Base-by-base conservation (phyloP, 768 basidiomycete species). In the Mycena belliarum region DNA sequence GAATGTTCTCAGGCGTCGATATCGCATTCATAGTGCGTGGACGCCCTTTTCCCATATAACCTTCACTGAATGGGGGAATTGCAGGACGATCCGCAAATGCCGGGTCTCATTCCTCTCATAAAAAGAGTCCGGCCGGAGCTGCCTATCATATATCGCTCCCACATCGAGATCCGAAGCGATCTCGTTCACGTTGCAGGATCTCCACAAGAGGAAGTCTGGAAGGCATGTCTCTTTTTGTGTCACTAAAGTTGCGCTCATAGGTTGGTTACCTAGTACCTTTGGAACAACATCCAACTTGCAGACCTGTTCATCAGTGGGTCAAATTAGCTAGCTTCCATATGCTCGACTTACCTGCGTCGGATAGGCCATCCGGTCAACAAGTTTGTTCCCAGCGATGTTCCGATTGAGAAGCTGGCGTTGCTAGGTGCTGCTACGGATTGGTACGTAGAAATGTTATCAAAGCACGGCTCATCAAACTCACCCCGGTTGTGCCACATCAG, bases 101-200 rank as follows among this genome's bases (percentile, higher is more conserved):
- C 93, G 40, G 93, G 93, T 47, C 80, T 97, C 52, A 95, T 98
- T 70, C 95, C 95, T 7, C 80, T 95, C 64, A 96, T 97, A 79
- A 87, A 84, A 70, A 88, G 89, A 76, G 76, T 87, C 52, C 82
- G 89, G 56, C 93, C 94, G 3, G 86, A 89, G 24, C 76, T 95
- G 45, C 94, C 94, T 51, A 93, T 97, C 68, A 78, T 95, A 63
- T 98, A 95, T 72, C 87, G 95, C 43, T 96, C 93, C 50, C 95
- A 97, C 77, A 97, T 97, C 60, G 94, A 98, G 76, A 94, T 90
- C 63, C 87, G 89, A 46, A 89, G 89, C 63, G 91, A 95, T 70
- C 86, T 97, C 40, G 86, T 93, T 23, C 90, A 94, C 70, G 79
- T 85, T 24, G 75, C 84, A 23, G 88, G 87, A 28, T 93, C 93